These are phyloP conservation scores for Dactylellina haptotyla DNA, from an alignment of 2,329 filamentous ascomycete genomes.

Conservation along the genomic window DNA sequence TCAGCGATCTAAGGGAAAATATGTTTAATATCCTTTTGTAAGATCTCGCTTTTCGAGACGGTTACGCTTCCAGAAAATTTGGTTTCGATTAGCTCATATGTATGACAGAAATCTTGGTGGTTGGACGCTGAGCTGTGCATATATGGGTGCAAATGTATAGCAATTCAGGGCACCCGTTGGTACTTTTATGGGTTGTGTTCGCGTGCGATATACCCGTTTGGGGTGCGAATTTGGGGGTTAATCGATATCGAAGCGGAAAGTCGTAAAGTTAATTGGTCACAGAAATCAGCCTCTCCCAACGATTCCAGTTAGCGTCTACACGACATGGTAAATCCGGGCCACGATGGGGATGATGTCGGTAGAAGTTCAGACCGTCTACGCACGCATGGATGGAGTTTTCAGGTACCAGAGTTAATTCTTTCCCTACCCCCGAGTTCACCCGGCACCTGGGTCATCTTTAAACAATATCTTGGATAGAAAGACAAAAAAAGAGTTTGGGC, in stretches of 20 bases:
- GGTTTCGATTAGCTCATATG: constrained; percentile 34
- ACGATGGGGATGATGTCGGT: constrained; percentile 1
- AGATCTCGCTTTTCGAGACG: constrained; percentile 11
- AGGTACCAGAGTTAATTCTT: constrained; percentile 21
- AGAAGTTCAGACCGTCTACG: constrained; percentile 1
- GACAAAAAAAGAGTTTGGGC: not conserved
- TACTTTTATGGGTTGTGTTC: constrained; percentile 21
- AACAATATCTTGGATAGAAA: not conserved
- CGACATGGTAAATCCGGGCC: not conserved
- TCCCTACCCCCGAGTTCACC: constrained; percentile 30
- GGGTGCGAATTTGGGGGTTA: constrained; percentile 15
- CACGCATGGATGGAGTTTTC: constrained; percentile 3
- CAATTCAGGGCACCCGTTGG: constrained; percentile 11
- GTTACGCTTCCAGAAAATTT: constrained; percentile 3
- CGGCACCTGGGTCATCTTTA: not conserved
- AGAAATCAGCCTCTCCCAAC: constrained; percentile 13
- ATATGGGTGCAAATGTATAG: not conserved
- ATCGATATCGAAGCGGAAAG: constrained; percentile 21
- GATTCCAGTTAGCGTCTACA: constrained; percentile 4
- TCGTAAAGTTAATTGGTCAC: constrained; percentile 37
- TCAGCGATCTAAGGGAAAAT: too few relatives aligned
- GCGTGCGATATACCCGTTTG: constrained; percentile 16
- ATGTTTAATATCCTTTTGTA: constrained; percentile 6
- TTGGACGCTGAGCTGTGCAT: constrained; percentile 20
- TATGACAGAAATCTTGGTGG: constrained; percentile 14